phyloP scores from a whole-genome alignment of 306 rosid species.

The Gillenia trifoliata region DNA sequence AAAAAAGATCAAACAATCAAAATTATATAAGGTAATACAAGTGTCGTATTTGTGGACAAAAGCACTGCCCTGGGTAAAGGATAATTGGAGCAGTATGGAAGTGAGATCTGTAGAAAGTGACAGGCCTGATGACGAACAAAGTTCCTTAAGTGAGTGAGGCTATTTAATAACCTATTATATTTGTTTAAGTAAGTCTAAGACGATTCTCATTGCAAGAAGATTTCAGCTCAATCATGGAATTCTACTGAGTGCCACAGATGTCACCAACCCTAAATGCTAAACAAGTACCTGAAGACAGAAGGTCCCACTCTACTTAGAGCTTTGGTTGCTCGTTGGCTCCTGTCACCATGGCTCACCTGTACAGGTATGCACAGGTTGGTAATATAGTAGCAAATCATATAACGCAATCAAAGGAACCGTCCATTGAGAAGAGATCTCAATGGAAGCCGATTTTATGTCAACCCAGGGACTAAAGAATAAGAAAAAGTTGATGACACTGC shows the following conservation, averaged over 20 bases:
- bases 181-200: background rate
- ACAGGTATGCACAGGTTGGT: slow-evolving; percentile 19
- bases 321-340: slow-evolving; percentile 64
- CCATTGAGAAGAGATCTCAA: background rate
- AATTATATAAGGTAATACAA: background rate
- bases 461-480: too few species aligned
- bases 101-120: background rate
- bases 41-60: background rate
- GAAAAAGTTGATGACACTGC: background rate
- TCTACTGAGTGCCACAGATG: slow-evolving; percentile 6
- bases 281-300: slow-evolving; percentile 90
- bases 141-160: background rate
- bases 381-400: slow-evolving; percentile 7
- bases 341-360: slow-evolving; percentile 75
- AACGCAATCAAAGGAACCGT: slow-evolving; percentile 3
- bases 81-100: background rate
- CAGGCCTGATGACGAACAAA: background rate
- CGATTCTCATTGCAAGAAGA: background rate
- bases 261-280: slow-evolving; percentile 12
- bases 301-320: slow-evolving; percentile 94
- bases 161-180: background rate
- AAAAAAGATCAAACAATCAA: slow-evolving; percentile 16
- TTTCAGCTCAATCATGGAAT: slow-evolving; percentile 9
- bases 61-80: background rate
- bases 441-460: background rate